Conservation (phyloP, 345 rosid genomes). For the Brassica cretica region DNA sequence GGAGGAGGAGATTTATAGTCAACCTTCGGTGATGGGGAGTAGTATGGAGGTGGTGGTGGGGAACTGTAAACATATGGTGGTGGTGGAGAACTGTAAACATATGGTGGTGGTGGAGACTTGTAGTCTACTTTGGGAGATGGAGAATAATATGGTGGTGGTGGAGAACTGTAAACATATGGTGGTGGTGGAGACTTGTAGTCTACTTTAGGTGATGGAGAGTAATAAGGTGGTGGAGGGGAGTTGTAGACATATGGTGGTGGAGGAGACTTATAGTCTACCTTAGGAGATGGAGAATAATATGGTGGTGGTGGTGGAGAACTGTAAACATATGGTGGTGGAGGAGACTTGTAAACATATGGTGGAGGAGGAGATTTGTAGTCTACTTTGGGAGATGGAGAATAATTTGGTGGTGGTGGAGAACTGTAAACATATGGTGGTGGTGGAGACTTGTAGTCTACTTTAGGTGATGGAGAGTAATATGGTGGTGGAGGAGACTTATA, state of each 20-base stretch:
- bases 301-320: neutral
- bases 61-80: neutral
- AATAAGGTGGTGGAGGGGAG: neutral
- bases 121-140: neutral
- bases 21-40: neutral
- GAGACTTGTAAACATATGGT: neutral
- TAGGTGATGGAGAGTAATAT: neutral
- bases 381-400: neutral
- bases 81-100: too few species aligned
- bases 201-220: neutral
- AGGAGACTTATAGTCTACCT: neutral
- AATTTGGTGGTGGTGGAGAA: neutral
- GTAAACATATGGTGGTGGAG: neutral
- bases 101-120: neutral
- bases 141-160: neutral
- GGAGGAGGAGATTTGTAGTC: neutral
- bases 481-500: neutral
- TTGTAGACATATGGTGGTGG: neutral
- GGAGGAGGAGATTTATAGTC: neutral
- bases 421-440: neutral
- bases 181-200: neutral
- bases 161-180: neutral
- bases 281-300: neutral
- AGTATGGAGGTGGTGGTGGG: neutral
- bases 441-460: neutral